Evolutionary conservation across 2,329 filamentous ascomycete genomes (phyloP), one percentile per base, ranked within the genome.

Genomic region (Ophiostoma triangulosporum): DNA sequence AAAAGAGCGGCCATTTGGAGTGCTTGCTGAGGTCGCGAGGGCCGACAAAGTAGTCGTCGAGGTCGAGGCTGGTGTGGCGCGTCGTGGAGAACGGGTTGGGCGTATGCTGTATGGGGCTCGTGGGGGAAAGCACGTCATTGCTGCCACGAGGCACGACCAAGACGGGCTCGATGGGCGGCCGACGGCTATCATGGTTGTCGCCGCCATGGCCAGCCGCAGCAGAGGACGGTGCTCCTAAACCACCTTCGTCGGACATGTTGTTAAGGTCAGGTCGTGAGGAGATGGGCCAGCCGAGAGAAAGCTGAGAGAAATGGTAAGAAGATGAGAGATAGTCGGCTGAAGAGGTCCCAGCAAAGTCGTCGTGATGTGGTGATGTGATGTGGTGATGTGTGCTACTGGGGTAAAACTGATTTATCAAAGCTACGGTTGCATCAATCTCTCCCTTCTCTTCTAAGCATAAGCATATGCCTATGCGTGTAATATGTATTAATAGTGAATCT

Each of bases 1-100:
- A 66, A 65, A 89, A 88, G 57, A 81, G 77, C 6, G 86, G 86
- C 75, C 84, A 84, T 76, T 87, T 88, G 31, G 84, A 88, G 66
- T 89, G 85, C 61, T 80, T 80, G 53, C 80, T 72, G 57, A 86
- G 76, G 66, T 88, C 81, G 58, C 83, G 76, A 53, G 86, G 86
- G 17, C 78, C 80, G 24, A 65, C 68, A 58, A 73, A 73, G 60
- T 73, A 73, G 57, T 71, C 69, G 57, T 73, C 70, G 4, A 72
- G 52, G 53, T 72, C 70, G 22, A 72, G 48, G 6, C 61, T 61
- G 0, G 62, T 64, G 52, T 66, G 46, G 48, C 64, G 64, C 7
- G 64, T 61, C 46, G n/a, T 12, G 22, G 6, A 64, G 59, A 66
- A 66, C 3, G 64, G 63, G 22, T 65, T 66, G 3, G 63, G 63